phyloP scores from a whole-genome alignment of 2,329 filamentous ascomycete species.

The Beauveria sp. region DNA sequence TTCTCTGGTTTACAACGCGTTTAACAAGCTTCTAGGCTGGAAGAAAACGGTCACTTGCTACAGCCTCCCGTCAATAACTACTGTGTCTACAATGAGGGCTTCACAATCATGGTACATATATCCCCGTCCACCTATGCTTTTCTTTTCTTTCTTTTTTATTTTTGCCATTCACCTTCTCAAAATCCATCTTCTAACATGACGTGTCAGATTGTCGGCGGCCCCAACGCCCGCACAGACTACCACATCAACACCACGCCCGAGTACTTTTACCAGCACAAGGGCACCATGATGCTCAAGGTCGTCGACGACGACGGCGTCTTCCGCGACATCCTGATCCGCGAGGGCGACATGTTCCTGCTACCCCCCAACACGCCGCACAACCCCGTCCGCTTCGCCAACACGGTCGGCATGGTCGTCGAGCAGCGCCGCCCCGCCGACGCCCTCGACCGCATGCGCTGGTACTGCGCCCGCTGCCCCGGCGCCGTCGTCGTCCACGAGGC shows the following conservation, averaged over 20 bases:
- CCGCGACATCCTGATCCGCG: constrained; percentile 78
- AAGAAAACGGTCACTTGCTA: constrained; percentile 84
- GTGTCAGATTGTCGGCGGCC: constrained; percentile 79
- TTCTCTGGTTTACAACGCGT: not conserved
- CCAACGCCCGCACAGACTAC: constrained; percentile 94
- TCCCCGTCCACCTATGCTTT: too few relatives aligned
- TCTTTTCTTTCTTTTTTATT: too few relatives aligned
- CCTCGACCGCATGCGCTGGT: constrained; percentile 82
- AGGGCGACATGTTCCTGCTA: constrained; percentile 90
- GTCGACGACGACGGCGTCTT: constrained; percentile 65
- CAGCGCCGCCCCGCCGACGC: constrained; percentile 64
- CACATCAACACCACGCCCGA: constrained; percentile 92
- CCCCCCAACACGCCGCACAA: constrained; percentile 95
- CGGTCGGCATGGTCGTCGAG: constrained; percentile 90
- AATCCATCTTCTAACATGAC: not conserved
- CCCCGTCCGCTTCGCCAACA: constrained; percentile 85
- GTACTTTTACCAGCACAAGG: constrained; percentile 96
- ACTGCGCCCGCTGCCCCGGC: constrained; percentile 59
- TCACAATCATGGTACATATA: constrained; percentile 66
- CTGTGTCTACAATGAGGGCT: constrained; percentile 81
- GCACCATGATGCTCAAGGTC: constrained; percentile 88
- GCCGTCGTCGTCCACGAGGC: constrained; percentile 73
- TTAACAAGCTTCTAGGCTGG: constrained; percentile 53
- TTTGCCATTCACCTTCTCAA: not conserved
- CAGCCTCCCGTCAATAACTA: constrained; percentile 96